Conservation (phyloP, 306 rosid species). For the Dalbergia cultrata region DNA sequence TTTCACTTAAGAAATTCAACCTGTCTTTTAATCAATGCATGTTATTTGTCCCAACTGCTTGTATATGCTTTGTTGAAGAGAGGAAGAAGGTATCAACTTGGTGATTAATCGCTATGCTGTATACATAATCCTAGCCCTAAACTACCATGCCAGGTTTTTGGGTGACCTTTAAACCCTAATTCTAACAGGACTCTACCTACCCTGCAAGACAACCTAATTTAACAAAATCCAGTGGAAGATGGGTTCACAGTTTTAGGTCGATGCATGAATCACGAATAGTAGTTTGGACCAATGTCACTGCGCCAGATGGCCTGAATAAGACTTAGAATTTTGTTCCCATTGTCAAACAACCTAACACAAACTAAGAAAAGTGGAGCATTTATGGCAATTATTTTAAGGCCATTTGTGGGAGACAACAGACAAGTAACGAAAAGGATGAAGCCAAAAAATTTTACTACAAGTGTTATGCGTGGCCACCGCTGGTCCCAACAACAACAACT, state of each 20-base stretch:
- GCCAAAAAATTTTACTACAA: slow-evolving; percentile 43
- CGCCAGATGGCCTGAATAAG: slow-evolving; percentile 9
- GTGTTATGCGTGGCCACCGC: neutral
- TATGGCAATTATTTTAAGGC: neutral
- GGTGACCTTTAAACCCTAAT: neutral
- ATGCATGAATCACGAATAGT: neutral
- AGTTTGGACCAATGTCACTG: neutral
- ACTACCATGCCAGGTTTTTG: no score
- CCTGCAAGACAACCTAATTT: no score
- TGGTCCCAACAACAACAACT: slow-evolving; percentile 55
- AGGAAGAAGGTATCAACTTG: neutral
- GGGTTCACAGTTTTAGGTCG: neutral
- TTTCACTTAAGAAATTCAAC: neutral
- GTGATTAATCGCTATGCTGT: no score
- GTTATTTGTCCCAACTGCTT: no score
- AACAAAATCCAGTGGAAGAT: neutral
- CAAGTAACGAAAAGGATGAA: neutral
- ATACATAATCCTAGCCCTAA: no score
- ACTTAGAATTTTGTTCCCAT: neutral
- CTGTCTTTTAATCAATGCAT: neutral
- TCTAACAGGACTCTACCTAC: neutral
- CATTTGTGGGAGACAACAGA: slow-evolving; percentile 43
- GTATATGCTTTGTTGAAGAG: neutral
- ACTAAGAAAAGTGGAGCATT: neutral
- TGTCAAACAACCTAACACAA: neutral